Evolutionary conservation across 345 rosid species (phyloP).

Genomic region (Syzygium oleosum): DNA sequence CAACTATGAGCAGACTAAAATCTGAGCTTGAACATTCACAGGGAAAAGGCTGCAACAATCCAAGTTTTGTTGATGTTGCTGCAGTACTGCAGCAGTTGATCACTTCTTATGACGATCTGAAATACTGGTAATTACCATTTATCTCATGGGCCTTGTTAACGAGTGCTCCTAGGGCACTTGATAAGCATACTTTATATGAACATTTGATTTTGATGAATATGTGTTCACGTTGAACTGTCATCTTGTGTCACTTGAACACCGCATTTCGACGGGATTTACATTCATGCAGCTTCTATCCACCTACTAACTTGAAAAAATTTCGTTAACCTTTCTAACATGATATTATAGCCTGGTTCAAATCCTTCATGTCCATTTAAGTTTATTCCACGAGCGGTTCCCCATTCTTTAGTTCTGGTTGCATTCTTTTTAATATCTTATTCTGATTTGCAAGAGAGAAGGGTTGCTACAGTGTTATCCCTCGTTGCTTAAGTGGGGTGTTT

Average conservation of each 20-base stretch:
- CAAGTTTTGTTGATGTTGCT: background rate
- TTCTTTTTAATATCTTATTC: background rate
- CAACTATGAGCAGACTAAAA: background rate
- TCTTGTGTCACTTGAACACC: background rate
- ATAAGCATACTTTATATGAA: background rate
- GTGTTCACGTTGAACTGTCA: background rate
- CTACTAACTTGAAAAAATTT: background rate
- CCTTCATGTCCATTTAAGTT: background rate
- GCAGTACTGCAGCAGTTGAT: background rate
- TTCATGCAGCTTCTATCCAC: background rate
- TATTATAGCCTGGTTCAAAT: background rate
- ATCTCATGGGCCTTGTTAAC: background rate
- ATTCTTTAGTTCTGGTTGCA: background rate
- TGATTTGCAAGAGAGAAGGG: background rate
- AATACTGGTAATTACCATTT: background rate
- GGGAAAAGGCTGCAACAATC: background rate
- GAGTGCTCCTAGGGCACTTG: background rate
- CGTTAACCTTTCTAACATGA: background rate
- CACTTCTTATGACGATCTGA: background rate
- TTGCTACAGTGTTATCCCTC: background rate
- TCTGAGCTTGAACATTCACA: background rate
- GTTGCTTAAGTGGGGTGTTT: background rate
- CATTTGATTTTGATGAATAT: background rate
- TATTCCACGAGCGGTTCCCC: background rate
- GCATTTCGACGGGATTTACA: background rate